Evolutionary conservation across 2,329 filamentous ascomycete genomes (phyloP), one percentile per base, ranked within the genome.

Genomic region (Apiospora malaysiana): DNA sequence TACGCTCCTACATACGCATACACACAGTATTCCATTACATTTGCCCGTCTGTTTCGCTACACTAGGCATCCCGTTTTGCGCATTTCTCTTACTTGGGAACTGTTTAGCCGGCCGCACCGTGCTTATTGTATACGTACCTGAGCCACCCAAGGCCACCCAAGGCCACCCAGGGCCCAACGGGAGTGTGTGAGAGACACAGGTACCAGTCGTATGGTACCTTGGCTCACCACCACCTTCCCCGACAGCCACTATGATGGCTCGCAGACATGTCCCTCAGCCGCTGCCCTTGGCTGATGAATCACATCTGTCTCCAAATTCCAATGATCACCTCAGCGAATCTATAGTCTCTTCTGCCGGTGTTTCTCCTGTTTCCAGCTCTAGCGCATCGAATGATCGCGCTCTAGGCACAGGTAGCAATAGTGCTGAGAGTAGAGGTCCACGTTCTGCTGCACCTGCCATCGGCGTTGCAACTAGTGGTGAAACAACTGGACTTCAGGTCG

Each of bases 211-310:
- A 59, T 69, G 68, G 68, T 65, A 59, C 68, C 68, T 63, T 43
- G 71, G 72, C 74, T 74, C 51, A 47, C 68, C 70, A 72, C 70
- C 69, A 68, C 68, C 71, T 68, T 73, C 73, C 71, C 73, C 40
- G 42, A 66, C 68, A 66, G 66, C 63, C 68, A 69, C 71, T 73
- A 81, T 72, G 74, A 89, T 89, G 87, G 87, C 84, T 82, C 88
- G 87, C 80, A 90, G 88, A 81, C 82, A 85, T 78, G 86, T 84
- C 81, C 88, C 87, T 75, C 85, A 89, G 83, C 87, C 88, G 81
- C 84, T 89, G 81, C 81, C 84, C 79, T 83, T 89, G 81, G 82
- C 83, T 77, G 83, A 83, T 75, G 56, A 63, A 63, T 63, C 56
- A 63, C 32, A 40, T 40, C 56, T 40, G 56, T 40, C 56, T 40